Evolutionary conservation across 2,329 filamentous ascomycete genomes (phyloP), one percentile per base, ranked within the genome.

Genomic region (Capronia epimyces): DNA sequence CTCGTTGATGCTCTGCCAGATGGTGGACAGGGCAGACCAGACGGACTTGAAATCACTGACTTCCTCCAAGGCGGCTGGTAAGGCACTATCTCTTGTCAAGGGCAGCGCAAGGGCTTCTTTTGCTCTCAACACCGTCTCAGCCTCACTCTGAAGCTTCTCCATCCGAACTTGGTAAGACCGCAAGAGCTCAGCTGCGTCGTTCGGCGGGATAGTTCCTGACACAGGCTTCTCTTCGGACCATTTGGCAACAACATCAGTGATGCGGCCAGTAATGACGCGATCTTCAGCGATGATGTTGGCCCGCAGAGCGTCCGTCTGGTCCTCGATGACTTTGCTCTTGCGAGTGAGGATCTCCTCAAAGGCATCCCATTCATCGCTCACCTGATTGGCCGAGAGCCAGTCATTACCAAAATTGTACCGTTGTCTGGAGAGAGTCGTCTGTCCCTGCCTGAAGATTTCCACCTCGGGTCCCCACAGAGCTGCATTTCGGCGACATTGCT

Each of bases 1-100:
- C 63, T 97, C 91, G 63, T 96, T 93, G 53, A 99, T 75, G 65
- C 87, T 95, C 66, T 88, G 87, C 93, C 93, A 99, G 56, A 98
- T 95, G 4, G 90, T 95, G 20, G 89, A 91, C 43, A 99, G 75
- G 43, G 87, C 91, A 25, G 91, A 87, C 93, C 93, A 99, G 8
- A 99, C 93, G 16, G 91, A 96, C 71, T 95, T 95, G 74, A 98
- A 98, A 69, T 99, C 93, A 56, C 95, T 89, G 2, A 99, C 89
- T 71, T 99, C 93, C 66, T 97, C 91, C 13, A 97, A 76, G 7
- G 96, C 86, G 21, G 85, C 80, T n/a, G 81, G 77, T 18, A 99
- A 80, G n/a, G 85, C 83, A 45, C 86, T 87, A 61, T 95, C 88
- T 0, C 84, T 75, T 48, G 82, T 86, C 2, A 86, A 79, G 2